Evolutionary conservation across 2,329 filamentous ascomycete species (phyloP).

Genomic region (Mariannaea elegans): DNA sequence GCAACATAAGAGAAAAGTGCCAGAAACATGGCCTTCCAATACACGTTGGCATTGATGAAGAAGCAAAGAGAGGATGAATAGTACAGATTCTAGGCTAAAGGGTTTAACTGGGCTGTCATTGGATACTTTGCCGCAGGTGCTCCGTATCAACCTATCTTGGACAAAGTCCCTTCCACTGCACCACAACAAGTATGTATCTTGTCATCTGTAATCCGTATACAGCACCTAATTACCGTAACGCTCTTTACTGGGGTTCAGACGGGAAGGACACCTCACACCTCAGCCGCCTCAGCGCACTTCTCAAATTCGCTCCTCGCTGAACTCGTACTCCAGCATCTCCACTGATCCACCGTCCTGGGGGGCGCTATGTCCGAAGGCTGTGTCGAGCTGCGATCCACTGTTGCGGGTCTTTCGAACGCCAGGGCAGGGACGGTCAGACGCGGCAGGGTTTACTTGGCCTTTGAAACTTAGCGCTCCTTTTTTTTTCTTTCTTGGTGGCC

Average conservation of each 20-base stretch:
- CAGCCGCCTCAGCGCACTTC: conserved; percentile 10
- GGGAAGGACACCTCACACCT: conserved; percentile 9
- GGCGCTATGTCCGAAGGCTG: conserved; percentile 14
- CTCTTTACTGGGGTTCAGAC: conserved; percentile 7
- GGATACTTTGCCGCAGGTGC: too few relatives aligned
- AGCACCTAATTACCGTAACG: too few relatives aligned
- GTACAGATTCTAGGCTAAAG: too few relatives aligned
- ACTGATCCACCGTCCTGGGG: conserved; percentile 1
- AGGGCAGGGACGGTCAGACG: conserved; percentile 6
- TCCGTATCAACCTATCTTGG: too few relatives aligned
- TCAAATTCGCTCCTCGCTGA: conserved; percentile 4
- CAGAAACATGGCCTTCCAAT: too few relatives aligned
- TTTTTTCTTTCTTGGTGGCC: not conserved
- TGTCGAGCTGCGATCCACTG: conserved; percentile 14
- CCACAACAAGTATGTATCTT: too few relatives aligned
- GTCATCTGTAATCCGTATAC: too few relatives aligned
- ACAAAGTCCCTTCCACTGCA: too few relatives aligned
- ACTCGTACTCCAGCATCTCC: conserved; percentile 9
- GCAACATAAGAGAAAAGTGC: too few relatives aligned
- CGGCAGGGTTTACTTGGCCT: conserved; percentile 14
- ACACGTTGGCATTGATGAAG: too few relatives aligned
- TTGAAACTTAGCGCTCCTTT: conserved; percentile 19
- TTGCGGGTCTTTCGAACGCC: conserved; percentile 3
- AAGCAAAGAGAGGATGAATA: too few relatives aligned
- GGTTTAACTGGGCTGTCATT: too few relatives aligned